Percentiles rank a stretch among this genome's conserved stretches.
Conservation (phyloP, 768 basidiomycete species). For the Lactifluus volemus region DNA sequence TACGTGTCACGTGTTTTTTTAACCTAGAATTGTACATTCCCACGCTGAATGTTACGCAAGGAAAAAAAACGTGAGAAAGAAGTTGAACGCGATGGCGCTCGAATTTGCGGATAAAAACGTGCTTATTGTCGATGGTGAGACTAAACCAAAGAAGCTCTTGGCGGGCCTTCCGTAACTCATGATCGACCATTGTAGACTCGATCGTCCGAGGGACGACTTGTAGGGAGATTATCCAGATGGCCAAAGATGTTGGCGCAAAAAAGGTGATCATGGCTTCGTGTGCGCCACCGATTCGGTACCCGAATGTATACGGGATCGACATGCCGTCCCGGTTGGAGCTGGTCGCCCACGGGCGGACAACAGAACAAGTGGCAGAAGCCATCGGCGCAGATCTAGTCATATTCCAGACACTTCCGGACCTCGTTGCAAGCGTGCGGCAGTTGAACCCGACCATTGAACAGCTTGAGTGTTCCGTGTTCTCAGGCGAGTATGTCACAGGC, state of each 20-base stretch:
- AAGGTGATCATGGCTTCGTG: constrained; percentile 95
- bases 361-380: constrained; percentile 91
- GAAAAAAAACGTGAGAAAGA: constrained; percentile 88
- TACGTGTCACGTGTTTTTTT: constrained; percentile 22
- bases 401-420: constrained; percentile 87
- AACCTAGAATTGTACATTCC: not conserved
- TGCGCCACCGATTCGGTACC: constrained; percentile 92
- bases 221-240: constrained; percentile 98
- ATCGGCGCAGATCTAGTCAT: constrained; percentile 91
- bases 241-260: constrained; percentile 95
- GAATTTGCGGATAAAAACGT: constrained; percentile 92
- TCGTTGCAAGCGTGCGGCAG: constrained; percentile 76
- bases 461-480: constrained; percentile 98
- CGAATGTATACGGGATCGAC: constrained; percentile 98
- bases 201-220: constrained; percentile 98
- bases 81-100: constrained; percentile 96
- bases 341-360: constrained; percentile 98
- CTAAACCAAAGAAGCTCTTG: not conserved
- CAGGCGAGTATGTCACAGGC: constrained; percentile 94
- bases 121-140: constrained; percentile 86
- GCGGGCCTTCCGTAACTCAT: not conserved
- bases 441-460: constrained; percentile 66
- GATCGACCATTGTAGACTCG: constrained; percentile 54
- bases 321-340: constrained; percentile 93
- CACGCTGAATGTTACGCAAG: constrained; percentile 30